phyloP scores from a whole-genome alignment of 139 green algal genomes.

The Spirogloea muscicola region DNA sequence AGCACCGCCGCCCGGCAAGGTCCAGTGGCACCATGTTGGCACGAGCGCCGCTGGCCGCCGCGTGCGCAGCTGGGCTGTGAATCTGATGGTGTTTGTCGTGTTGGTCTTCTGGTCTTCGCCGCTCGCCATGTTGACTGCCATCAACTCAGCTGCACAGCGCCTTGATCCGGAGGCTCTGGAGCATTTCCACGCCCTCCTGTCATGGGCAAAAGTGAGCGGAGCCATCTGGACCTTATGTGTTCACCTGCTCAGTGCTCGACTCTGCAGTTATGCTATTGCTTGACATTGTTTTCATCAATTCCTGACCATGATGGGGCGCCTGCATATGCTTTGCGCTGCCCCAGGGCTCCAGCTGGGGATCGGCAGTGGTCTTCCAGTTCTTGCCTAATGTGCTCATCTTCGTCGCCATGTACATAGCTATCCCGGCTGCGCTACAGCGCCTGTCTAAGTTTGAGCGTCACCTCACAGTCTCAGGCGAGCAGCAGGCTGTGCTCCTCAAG shows the following conservation, averaged over 20 bases:
- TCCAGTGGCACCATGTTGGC: constrained; percentile 33
- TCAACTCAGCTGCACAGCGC: constrained; percentile 12
- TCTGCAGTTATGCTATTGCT: too few relatives aligned
- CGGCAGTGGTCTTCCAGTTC: constrained; percentile 38
- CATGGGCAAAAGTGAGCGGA: constrained; percentile 25
- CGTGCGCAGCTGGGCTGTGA: constrained; percentile 25
- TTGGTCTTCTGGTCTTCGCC: constrained; percentile 43
- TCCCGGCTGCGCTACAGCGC: constrained; percentile 4
- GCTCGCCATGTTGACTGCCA: constrained; percentile 29
- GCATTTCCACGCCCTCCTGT: constrained; percentile 20
- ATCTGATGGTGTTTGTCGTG: constrained; percentile 24
- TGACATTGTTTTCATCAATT: too few relatives aligned
- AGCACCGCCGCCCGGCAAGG: constrained; percentile 10
- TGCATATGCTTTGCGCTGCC: too few relatives aligned
- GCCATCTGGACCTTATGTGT: too few relatives aligned
- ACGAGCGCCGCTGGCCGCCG: constrained; percentile 1
- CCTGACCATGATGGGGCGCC: too few relatives aligned
- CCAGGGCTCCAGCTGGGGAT: constrained; percentile 24
- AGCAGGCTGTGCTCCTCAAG: constrained; percentile 27
- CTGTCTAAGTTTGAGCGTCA: constrained; percentile 13
- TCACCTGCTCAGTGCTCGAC: too few relatives aligned
- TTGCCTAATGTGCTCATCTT: constrained; percentile 37
- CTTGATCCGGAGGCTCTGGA: constrained; percentile 22
- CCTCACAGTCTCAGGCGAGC: constrained; percentile 35
- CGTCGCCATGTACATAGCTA: constrained; percentile 37